Base-by-base conservation (phyloP, 2,329 filamentous ascomycete species). In the Orbilia blumenaviensis region DNA sequence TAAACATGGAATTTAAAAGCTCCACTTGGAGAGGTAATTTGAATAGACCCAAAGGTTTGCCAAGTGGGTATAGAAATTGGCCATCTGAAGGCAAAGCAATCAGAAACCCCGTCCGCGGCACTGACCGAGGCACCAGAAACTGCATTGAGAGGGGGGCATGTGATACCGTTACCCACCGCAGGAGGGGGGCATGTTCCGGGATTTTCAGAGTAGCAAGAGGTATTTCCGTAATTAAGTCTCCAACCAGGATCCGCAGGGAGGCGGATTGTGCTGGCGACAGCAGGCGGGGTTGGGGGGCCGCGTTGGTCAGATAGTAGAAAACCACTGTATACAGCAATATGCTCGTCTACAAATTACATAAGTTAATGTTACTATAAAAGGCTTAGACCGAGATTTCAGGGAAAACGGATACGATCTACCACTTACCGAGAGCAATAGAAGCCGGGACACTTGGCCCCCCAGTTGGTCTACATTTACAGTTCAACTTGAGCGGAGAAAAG, bases 271-370 rank as follows among this genome's bases (percentile, higher is more conserved):
- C 72, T 76, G 2, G 29, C 42, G 8, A 61, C 68, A 8, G 38
- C 32, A 0, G 72, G 64, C 46, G 72, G 72, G 14, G 72, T 76
- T 52, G 72, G 72, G 10, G 72, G 48, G n/a, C 64, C 64, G 38
- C 16, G 29, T 1, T 69, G 56, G 27, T 76, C 23, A 2, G 72
- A 69, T 14, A 76, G 64, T 16, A 76, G 54, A 34, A 69, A 69
- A 21, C 72, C 72, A 21, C 38, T 76, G 44, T 76, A 76, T 21
- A 68, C 64, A 16, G 64, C 64, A 16, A 69, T 76, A 41, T 76
- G 72, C 1, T 66, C 72, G 41, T 69, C 72, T 76, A 27, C 50
- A 29, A 3, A 48, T 36, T 23, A 60, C 44, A n/a, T 12, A 48
- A 14, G 27, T 41, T 3, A 38, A 23, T 29, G 3, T 25, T 8